These are phyloP conservation scores for Chlamydomonas schloesseri DNA, from an alignment of 139 green algal species.

Conservation along the genomic window DNA sequence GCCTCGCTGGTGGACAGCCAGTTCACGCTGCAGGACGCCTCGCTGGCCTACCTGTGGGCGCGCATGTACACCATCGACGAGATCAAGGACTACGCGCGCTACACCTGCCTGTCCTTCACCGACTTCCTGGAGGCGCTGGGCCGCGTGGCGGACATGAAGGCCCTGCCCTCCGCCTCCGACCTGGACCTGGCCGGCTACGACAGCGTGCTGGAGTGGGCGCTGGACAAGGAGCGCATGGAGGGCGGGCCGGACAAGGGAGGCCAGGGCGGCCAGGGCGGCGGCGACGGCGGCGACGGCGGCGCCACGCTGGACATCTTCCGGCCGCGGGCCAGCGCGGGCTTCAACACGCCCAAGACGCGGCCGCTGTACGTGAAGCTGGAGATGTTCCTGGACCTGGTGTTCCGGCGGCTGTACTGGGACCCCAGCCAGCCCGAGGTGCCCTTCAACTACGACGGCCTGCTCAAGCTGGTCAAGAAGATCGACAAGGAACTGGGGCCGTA, in stretches of 20 bases:
- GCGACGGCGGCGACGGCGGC: not conserved
- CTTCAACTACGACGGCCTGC: constrained; percentile 76
- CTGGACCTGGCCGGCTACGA: constrained; percentile 68
- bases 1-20: constrained; percentile 69
- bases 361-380: constrained; percentile 82
- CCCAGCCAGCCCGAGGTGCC: constrained; percentile 64
- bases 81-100: constrained; percentile 82
- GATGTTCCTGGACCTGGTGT: constrained; percentile 80
- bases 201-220: constrained; percentile 75
- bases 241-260: not conserved
- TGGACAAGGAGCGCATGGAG: constrained; percentile 74
- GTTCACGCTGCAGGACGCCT: constrained; percentile 74
- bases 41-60: constrained; percentile 75
- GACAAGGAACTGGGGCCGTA: constrained; percentile 84
- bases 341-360: constrained; percentile 60
- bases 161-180: constrained; percentile 66
- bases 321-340: constrained; percentile 42
- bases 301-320: constrained; percentile 55
- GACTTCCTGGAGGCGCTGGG: constrained; percentile 84
- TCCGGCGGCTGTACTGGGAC: constrained; percentile 77
- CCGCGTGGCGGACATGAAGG: constrained; percentile 78
- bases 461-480: constrained; percentile 80
- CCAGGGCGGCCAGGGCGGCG: not conserved
- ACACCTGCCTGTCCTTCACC: constrained; percentile 74
- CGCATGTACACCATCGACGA: constrained; percentile 83